phyloP scores from a whole-genome alignment of 2,329 filamentous ascomycete genomes.

The Beauveria varroae region DNA sequence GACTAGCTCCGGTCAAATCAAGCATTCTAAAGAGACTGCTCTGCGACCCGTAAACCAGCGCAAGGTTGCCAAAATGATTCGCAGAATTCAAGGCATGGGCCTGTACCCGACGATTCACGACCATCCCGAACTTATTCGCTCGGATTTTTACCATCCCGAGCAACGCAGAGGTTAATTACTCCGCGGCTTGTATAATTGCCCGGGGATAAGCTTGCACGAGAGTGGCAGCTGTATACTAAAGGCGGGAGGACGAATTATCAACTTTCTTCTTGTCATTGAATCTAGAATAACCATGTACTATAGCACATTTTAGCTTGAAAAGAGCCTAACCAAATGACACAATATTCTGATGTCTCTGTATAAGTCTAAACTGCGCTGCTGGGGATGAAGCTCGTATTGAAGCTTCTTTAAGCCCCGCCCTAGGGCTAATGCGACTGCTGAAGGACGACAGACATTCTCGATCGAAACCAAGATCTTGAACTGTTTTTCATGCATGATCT shows the following conservation, averaged over 20 bases:
- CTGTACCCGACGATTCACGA: conserved; percentile 85
- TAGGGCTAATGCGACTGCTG: background rate
- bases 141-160: conserved; percentile 23
- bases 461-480: background rate
- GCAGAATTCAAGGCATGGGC: conserved; percentile 80
- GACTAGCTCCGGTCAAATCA: conserved; percentile 77
- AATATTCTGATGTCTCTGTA: background rate
- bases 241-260: background rate
- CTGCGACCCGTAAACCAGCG: conserved; percentile 85
- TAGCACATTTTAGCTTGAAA: background rate
- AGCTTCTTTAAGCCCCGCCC: background rate
- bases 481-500: background rate
- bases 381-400: background rate
- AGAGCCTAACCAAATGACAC: background rate
- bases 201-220: background rate
- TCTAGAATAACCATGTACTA: conserved; percentile 9
- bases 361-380: background rate
- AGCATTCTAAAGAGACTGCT: conserved; percentile 65
- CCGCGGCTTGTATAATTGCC: background rate
- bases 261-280: background rate
- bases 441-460: background rate
- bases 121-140: conserved; percentile 72
- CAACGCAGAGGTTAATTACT: background rate
- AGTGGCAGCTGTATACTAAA: conserved; percentile 4
- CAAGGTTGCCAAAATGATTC: conserved; percentile 85